Evolutionary conservation across 306 rosid genomes (phyloP).

Genomic region (Medicago truncatula): DNA sequence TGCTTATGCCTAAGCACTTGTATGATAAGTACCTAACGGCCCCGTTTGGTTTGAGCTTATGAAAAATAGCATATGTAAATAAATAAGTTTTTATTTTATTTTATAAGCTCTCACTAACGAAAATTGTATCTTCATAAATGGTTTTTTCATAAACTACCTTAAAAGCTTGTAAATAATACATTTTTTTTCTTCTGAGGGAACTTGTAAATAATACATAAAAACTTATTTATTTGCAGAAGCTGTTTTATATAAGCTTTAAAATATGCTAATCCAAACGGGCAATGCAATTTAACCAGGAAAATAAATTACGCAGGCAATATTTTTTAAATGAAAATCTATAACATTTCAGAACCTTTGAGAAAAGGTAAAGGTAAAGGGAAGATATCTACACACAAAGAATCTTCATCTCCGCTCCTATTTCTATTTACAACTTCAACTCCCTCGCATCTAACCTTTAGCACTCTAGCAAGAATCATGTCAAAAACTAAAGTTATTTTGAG

Average conservation of each 20-base stretch:
- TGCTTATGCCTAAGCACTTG: background rate
- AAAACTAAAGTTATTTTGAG: constrained; percentile 23
- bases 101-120: too few species aligned
- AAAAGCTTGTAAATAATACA: too few species aligned
- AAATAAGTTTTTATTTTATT: too few species aligned
- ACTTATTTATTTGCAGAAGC: too few species aligned
- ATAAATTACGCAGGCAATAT: constrained; percentile 15
- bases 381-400: constrained; percentile 58
- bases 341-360: constrained; percentile 47
- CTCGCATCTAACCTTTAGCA: constrained; percentile 44
- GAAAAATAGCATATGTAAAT: too few species aligned
- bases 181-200: too few species aligned
- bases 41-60: too few species aligned
- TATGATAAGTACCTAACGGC: background rate
- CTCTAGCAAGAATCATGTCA: constrained; percentile 48
- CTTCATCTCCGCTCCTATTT: constrained; percentile 47
- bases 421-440: constrained; percentile 63
- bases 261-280: too few species aligned
- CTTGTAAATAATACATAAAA: too few species aligned
- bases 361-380: constrained; percentile 45
- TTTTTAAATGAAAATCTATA: constrained; percentile 33
- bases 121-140: too few species aligned
- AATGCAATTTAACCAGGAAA: background rate
- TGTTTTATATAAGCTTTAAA: too few species aligned
- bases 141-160: too few species aligned